Percentiles rank a stretch among this genome's conserved stretches.
These are phyloP conservation scores for Elongisporangium anandrum DNA, from an alignment of 352 stramenopile species.

Conservation along the genomic window DNA sequence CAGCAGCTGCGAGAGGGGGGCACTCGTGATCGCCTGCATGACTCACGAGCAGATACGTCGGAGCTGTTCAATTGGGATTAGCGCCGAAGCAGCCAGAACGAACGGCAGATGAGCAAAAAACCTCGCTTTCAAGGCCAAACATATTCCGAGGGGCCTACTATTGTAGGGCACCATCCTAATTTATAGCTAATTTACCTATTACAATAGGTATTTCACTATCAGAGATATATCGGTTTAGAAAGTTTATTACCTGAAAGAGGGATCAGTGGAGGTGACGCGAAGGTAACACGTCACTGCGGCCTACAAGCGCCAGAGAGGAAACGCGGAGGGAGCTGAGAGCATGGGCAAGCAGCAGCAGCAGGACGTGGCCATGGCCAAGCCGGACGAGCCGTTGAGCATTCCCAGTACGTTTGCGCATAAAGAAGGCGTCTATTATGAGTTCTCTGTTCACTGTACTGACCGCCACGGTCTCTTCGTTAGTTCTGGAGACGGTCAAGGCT, in stretches of 20 bases:
- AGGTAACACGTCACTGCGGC: not conserved
- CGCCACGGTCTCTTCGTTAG: conserved; percentile 11
- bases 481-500: conserved; percentile 87
- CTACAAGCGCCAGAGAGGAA: not conserved
- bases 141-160: not conserved
- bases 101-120: not conserved
- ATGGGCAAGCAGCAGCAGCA: not conserved
- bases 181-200: not conserved
- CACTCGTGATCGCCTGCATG: not conserved
- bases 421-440: not conserved
- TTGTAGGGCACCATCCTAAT: not conserved
- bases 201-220: too few relatives aligned
- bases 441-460: not conserved
- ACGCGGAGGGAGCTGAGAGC: not conserved
- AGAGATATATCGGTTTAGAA: not conserved
- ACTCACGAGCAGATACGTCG: not conserved
- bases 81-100: not conserved
- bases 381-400: conserved; percentile 37
- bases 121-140: not conserved
- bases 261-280: not conserved
- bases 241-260: not conserved
- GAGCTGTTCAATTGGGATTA: conserved; percentile 1
- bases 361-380: conserved; percentile 20
- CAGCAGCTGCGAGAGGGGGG: not conserved
- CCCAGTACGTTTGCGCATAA: conserved; percentile 26